A percentile compares a stretch with the other conserved stretches of the same genome.
phyloP scores from a whole-genome alignment of 1,284 basidiomycete species.

The Golubevia pallescens region DNA sequence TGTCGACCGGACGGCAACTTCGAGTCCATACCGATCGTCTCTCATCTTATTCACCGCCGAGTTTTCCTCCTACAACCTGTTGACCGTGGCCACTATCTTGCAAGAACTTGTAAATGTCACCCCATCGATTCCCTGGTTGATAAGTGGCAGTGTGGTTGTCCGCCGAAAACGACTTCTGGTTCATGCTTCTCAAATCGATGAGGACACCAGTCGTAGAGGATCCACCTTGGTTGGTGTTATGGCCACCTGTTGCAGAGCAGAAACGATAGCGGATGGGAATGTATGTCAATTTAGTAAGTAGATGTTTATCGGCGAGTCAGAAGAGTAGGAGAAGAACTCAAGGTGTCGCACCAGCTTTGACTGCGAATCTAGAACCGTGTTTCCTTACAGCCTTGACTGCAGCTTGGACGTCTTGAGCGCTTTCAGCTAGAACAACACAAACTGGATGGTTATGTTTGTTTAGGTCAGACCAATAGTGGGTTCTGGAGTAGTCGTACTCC shows the following conservation, averaged over 20 bases:
- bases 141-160: neutral
- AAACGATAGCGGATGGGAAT: slow-evolving; percentile 11
- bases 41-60: no score
- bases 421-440: neutral
- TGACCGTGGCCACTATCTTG: neutral
- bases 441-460: neutral
- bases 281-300: slow-evolving; percentile 13
- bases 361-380: slow-evolving; percentile 17
- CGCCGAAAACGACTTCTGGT: neutral
- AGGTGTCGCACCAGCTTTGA: slow-evolving; percentile 17
- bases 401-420: neutral
- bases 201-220: neutral
- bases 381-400: neutral
- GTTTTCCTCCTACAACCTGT: no score
- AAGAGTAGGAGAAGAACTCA: no score
- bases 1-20: no score
- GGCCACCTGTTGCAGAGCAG: neutral
- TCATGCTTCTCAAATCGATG: neutral
- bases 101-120: slow-evolving; percentile 19
- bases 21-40: no score
- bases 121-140: slow-evolving; percentile 23
- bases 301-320: neutral
- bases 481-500: neutral
- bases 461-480: neutral
- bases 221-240: neutral